Base-by-base conservation (phyloP, 495 filamentous ascomycete species). In the Parmelia sp. region DNA sequence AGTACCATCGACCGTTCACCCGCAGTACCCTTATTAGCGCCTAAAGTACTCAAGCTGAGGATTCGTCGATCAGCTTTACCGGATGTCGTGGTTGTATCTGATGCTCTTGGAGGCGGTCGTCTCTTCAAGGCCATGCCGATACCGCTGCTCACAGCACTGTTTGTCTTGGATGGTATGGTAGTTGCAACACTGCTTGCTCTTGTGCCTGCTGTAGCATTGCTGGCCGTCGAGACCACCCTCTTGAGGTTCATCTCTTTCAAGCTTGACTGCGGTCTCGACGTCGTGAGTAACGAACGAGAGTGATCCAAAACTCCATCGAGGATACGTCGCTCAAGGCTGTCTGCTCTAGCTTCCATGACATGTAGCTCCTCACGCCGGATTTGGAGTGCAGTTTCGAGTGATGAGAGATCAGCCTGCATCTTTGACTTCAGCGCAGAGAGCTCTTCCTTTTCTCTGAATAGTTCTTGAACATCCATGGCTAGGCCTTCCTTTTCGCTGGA, bases 271-370 rank as follows among this genome's bases (percentile, higher is more conserved):
- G 77, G 76, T 23, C 81, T 78, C 21, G 84, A 83, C 63, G 95
- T 84, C 33, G 68, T 69, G 49, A 97, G 83, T 23, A 97, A 79
- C 9, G 88, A 86, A 25, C 91, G 88, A 39, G 94, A 96, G 70
- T 97, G 92, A 70, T 98, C 92, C 66, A 98, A 91, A 45, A 97
- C 90, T 36, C 92, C 91, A 63, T 97, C 93, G 36, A 98, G 77
- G 64, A 98, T 96, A 14, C 93, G 84, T 53, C 92, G 88, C 77
- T 98, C 94, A 2, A 98, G 80, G 31, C 83, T 82, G 67, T 96
- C 90, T 14, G 92, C 92, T 57, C 91, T 86, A 12, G 84, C 82
- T 71, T 96, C 91, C 87, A 98, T 95, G 31, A 86, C 80, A 47
- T 90, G 83, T 62, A 97, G 86, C 73, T 98, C 94, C 72, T 97